A percentile compares a stretch with the other conserved stretches of the same genome.
Conservation (phyloP, 2,329 filamentous ascomycete genomes). For the Teratosphaeria epicoccoides region DNA sequence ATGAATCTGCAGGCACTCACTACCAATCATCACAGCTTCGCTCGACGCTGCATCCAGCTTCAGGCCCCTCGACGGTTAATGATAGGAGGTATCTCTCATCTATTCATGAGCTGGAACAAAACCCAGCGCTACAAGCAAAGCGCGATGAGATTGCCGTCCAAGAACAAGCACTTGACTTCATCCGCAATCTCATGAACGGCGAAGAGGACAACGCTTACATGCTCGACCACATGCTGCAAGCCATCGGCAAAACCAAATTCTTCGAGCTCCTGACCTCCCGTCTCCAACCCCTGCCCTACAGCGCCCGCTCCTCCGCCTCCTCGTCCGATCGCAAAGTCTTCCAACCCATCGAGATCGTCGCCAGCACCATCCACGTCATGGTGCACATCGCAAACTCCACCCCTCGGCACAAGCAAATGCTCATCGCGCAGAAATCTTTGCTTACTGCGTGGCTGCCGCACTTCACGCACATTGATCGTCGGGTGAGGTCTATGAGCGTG, state of each 20-base stretch:
- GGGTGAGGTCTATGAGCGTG: constrained; percentile 67
- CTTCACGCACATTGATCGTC: constrained; percentile 59
- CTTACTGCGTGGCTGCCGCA: constrained; percentile 63
- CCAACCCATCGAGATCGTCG: constrained; percentile 53
- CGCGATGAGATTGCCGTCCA: constrained; percentile 77
- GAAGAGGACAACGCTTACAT: constrained; percentile 49
- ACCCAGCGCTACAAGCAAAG: constrained; percentile 55
- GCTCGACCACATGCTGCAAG: constrained; percentile 72
- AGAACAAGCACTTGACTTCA: constrained; percentile 79
- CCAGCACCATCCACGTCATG: constrained; percentile 68
- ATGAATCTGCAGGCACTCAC: constrained; percentile 26
- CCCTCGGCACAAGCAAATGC: constrained; percentile 63
- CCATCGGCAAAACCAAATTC: constrained; percentile 64
- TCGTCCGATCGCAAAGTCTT: constrained; percentile 24
- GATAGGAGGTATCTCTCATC: constrained; percentile 19
- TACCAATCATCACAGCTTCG: constrained; percentile 27
- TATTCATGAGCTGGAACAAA: constrained; percentile 44
- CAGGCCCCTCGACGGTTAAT: constrained; percentile 11
- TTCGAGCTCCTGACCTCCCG: constrained; percentile 75
- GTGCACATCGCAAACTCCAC: constrained; percentile 80
- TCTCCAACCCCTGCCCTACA: constrained; percentile 41
- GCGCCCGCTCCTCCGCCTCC: constrained; percentile 11
- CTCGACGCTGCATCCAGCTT: constrained; percentile 19
- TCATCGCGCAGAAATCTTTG: constrained; percentile 67
- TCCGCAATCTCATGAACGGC: constrained; percentile 77